A percentile compares a stretch with the other conserved stretches of the same genome.
phyloP scores from a whole-genome alignment of 148 eudicot genomes.

The Silene conica region DNA sequence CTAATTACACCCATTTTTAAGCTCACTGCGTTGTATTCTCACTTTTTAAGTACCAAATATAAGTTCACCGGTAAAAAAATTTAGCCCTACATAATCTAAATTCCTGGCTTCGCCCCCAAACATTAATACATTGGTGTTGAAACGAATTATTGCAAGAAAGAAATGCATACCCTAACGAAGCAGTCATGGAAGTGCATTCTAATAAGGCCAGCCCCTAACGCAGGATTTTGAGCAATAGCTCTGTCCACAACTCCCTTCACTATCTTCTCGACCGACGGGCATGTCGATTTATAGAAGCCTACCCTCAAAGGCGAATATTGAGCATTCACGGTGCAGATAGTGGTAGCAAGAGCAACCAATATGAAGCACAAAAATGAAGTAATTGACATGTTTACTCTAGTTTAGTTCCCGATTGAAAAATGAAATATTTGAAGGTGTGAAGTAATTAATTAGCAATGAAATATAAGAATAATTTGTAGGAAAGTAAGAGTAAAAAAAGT shows the following conservation, averaged over 20 bases:
- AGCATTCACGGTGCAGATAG: neutral
- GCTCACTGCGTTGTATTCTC: no score
- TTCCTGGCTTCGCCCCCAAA: no score
- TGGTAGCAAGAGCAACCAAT: conserved; percentile 1
- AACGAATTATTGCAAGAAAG: no score
- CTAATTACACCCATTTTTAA: no score
- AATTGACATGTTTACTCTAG: neutral
- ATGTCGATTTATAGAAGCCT: conserved; percentile 28
- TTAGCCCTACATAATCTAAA: no score
- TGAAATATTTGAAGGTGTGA: neutral
- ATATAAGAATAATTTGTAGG: no score
- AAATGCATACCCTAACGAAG: conserved; percentile 39
- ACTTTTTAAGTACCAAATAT: no score
- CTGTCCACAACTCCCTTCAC: conserved; percentile 28
- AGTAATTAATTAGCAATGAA: no score
- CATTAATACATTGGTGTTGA: no score
- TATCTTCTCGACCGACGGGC: conserved; percentile 35
- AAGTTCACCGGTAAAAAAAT: no score
- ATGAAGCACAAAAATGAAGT: neutral
- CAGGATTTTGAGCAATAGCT: conserved; percentile 28
- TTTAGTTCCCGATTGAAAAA: neutral
- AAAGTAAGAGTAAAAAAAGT: no score
- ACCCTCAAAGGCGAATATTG: conserved; percentile 16
- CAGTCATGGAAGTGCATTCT: conserved; percentile 49
- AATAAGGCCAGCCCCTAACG: conserved; percentile 43